Evolutionary conservation across 2,329 filamentous ascomycete genomes (phyloP), one percentile per base, ranked within the genome.

Genomic region (Zymoseptoria ardabiliae): DNA sequence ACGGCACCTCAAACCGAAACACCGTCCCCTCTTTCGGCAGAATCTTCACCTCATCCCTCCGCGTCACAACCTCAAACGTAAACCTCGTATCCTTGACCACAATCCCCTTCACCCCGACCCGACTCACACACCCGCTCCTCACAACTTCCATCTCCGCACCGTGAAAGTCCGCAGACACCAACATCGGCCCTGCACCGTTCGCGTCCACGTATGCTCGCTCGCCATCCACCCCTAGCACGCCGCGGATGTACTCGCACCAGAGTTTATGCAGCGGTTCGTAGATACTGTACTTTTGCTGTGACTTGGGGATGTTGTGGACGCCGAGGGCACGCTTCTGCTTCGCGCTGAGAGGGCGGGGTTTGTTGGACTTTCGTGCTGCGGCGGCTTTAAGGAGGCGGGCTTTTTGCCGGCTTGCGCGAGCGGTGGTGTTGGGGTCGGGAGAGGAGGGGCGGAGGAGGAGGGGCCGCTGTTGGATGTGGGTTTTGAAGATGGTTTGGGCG

Each of bases 11-110:
- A 65, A 97, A 85, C 20, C 85, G 82, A 69, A 99, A 97, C 19
- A 93, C 80, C 0, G 91, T 93, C 48, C 91, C 87, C 71, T 96
- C 91, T 72, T 99, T 99, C 3, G 94, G 93, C 58, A 97, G 80
- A 49, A 85, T 79, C 77, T 94, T 96, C 50, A 94, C 69, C 65
- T 81, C 78, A 74, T 92, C 82, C 66, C 80, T 81, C 69, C 74
- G 79, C 2, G 90, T 96, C 48, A 97, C 82, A 62, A 99, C 77
- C 73, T 96, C 89, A 74, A 97, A 90, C 1, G 88, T 87, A 69
- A 89, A 93, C 72, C 88, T 91, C 55, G 89, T 87, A 76, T 99
- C 94, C 72, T 90, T 86, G 49, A 97, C 85, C 61, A 97, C 89
- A 67, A 97, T 93, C 17, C 94, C 94, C 68, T 80, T 84, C 57